These are phyloP conservation scores for Jaltomata sinuosa DNA, from an alignment of 257 asterid genomes.

Conservation along the genomic window DNA sequence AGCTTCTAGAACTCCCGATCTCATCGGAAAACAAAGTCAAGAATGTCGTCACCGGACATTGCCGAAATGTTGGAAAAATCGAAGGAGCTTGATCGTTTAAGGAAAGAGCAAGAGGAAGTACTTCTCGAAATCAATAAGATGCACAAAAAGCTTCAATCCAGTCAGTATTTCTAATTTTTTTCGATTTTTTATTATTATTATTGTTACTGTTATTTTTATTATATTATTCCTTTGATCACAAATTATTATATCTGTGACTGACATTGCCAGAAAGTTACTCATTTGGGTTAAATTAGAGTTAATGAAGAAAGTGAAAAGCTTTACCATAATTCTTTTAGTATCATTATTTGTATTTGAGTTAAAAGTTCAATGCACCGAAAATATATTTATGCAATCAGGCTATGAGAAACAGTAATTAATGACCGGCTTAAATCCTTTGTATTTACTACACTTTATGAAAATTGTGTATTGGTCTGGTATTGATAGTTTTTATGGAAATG, in stretches of 20 bases:
- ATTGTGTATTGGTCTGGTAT: not conserved
- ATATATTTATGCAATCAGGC: not conserved
- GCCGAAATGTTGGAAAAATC: conserved; percentile 67
- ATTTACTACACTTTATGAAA: not conserved
- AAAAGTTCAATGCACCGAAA: not conserved
- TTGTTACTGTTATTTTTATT: not conserved
- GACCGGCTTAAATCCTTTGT: not conserved
- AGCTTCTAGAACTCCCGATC: conserved; percentile 18
- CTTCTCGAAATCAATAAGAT: conserved; percentile 80
- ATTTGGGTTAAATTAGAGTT: not conserved
- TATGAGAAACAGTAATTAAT: not conserved
- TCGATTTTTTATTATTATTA: not conserved
- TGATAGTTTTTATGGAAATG: not conserved
- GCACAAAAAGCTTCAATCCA: conserved; percentile 82
- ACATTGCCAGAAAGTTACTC: not conserved
- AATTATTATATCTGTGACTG: not conserved
- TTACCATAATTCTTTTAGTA: not conserved
- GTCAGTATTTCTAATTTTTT: conserved; percentile 31
- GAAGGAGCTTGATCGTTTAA: conserved; percentile 85
- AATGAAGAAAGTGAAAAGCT: not conserved
- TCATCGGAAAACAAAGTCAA: not conserved
- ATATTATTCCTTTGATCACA: not conserved
- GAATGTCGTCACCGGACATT: conserved; percentile 72
- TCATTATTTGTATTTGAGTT: not conserved
- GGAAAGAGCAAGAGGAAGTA: conserved; percentile 76